Conservation (phyloP, 352 stramenopile species). For the Peronospora tabacina region DNA sequence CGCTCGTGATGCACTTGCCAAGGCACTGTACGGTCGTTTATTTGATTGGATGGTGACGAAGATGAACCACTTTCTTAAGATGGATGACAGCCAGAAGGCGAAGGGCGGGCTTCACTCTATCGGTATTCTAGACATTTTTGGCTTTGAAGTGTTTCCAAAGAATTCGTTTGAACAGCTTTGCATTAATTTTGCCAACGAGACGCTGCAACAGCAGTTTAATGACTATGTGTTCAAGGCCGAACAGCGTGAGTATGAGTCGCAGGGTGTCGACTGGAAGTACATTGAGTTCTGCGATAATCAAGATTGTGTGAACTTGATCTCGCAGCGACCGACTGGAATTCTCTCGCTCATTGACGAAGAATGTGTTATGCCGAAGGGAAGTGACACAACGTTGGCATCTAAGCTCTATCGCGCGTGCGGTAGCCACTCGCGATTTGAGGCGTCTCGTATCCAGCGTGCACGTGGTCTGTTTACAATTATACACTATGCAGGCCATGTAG, state of each 20-base stretch:
- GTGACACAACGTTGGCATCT: slow-evolving; percentile 68
- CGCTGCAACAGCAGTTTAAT: slow-evolving; percentile 85
- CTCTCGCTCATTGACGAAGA: slow-evolving; percentile 86
- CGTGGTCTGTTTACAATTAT: slow-evolving; percentile 65
- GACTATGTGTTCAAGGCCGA: slow-evolving; percentile 87
- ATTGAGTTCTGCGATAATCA: slow-evolving; percentile 85
- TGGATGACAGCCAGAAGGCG: slow-evolving; percentile 65
- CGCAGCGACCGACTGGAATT: slow-evolving; percentile 75
- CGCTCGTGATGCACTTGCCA: slow-evolving; percentile 71
- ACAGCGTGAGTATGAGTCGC: slow-evolving; percentile 71
- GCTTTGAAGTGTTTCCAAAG: slow-evolving; percentile 87
- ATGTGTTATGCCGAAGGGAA: slow-evolving; percentile 78
- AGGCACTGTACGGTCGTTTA: slow-evolving; percentile 82
- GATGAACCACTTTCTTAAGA: slow-evolving; percentile 80
- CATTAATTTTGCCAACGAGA: slow-evolving; percentile 89
- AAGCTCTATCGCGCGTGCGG: slow-evolving; percentile 73
- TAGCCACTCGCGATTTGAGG: slow-evolving; percentile 54
- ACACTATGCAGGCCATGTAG: slow-evolving; percentile 77
- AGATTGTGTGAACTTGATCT: slow-evolving; percentile 87
- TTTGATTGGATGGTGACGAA: slow-evolving; percentile 88
- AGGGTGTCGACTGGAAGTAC: slow-evolving; percentile 82
- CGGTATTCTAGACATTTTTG: slow-evolving; percentile 90
- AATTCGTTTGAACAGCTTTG: slow-evolving; percentile 89
- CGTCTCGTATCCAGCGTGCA: slow-evolving; percentile 71
- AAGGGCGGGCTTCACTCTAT: slow-evolving; percentile 70